phyloP scores from a whole-genome alignment of 768 basidiomycete genomes.

The Tylopilus rubrobrunneus region DNA sequence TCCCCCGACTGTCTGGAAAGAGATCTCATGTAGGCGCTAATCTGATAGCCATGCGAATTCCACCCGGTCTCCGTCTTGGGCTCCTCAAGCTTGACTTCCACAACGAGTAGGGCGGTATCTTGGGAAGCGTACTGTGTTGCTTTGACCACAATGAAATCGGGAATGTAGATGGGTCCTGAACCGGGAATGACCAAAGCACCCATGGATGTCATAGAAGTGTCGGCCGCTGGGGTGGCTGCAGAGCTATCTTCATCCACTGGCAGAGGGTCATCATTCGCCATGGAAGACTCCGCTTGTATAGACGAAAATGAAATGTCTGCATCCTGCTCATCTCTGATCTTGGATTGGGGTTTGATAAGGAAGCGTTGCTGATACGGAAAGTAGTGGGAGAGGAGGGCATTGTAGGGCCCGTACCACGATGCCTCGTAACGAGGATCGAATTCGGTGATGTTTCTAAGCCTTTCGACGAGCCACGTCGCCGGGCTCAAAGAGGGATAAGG shows the following conservation, averaged over 20 bases:
- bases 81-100: neutral
- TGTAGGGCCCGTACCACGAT: conserved; percentile 1
- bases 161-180: neutral
- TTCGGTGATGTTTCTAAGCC: neutral
- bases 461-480: neutral
- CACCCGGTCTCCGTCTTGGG: neutral
- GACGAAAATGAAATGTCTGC: neutral
- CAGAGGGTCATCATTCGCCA: neutral
- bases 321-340: neutral
- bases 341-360: conserved; percentile 1
- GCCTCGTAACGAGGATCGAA: neutral
- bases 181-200: neutral
- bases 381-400: neutral
- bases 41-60: neutral
- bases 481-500: neutral
- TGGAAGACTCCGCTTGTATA: neutral
- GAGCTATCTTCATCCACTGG: neutral
- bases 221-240: too few species aligned
- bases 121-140: neutral
- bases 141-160: neutral
- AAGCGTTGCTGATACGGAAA: conserved; percentile 1
- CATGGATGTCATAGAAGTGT: neutral
- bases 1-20: neutral
- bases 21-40: neutral
- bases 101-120: neutral